phyloP scores from a whole-genome alignment of 1,139 yeast species.

The Blastobotrys serpentis region DNA sequence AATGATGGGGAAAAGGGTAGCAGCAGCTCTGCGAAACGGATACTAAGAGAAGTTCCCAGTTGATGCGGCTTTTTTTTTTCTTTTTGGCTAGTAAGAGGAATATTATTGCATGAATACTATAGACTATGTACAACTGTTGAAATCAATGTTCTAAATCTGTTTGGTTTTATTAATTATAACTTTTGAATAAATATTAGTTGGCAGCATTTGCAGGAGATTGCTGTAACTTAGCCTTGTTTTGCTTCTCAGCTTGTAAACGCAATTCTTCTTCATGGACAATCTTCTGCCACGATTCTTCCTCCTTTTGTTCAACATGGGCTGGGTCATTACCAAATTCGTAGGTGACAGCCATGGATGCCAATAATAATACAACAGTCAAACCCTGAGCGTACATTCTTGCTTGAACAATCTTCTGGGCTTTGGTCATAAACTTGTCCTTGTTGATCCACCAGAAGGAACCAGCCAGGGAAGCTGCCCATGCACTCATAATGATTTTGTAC shows the following conservation, averaged over 20 bases:
- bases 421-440: slow-evolving; percentile 73
- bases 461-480: slow-evolving; percentile 85
- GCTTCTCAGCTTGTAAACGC: slow-evolving; percentile 20
- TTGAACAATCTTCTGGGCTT: slow-evolving; percentile 82
- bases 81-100: too few species aligned
- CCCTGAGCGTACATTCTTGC: slow-evolving; percentile 96
- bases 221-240: not conserved
- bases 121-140: too few species aligned
- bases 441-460: slow-evolving; percentile 80
- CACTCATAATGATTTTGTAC: slow-evolving; percentile 69
- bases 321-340: slow-evolving; percentile 29
- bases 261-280: slow-evolving; percentile 34
- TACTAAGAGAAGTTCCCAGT: too few species aligned
- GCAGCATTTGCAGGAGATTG: not conserved
- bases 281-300: slow-evolving; percentile 34
- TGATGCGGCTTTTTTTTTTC: too few species aligned
- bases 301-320: slow-evolving; percentile 43
- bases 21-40: too few species aligned
- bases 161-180: too few species aligned
- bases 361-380: slow-evolving; percentile 44
- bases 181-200: slow-evolving; percentile 1
- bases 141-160: too few species aligned
- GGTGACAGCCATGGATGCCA: slow-evolving; percentile 36
- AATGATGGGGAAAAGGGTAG: too few species aligned
- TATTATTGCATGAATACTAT: too few species aligned